A percentile compares a stretch with the other conserved stretches of the same genome.
Conservation (phyloP, 331 rosid species). For the Acacia concinna region DNA sequence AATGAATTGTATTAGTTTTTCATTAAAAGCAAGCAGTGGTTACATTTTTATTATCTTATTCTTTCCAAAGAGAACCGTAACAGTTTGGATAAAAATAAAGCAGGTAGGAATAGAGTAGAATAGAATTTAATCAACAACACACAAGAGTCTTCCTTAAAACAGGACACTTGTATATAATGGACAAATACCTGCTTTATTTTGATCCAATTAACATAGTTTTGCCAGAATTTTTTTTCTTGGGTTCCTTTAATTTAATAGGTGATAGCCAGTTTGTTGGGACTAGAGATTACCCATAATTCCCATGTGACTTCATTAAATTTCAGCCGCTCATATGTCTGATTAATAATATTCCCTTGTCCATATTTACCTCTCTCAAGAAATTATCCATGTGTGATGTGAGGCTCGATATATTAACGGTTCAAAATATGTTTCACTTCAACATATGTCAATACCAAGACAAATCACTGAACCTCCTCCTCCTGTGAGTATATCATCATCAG, state of each 20-base stretch:
- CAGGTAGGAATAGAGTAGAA: too few relatives aligned
- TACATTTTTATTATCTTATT: too few relatives aligned
- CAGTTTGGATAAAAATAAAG: too few relatives aligned
- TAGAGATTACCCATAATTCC: background rate
- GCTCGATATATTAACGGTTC: background rate
- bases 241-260: background rate
- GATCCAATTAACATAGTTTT: background rate
- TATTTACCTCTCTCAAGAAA: background rate
- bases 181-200: background rate
- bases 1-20: too few relatives aligned
- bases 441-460: background rate
- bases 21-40: too few relatives aligned
- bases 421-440: background rate
- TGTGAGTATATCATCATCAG: background rate
- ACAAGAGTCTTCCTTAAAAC: background rate
- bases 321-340: background rate
- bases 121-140: too few relatives aligned
- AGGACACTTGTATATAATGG: background rate
- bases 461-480: background rate
- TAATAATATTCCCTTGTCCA: background rate
- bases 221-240: background rate
- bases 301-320: background rate
- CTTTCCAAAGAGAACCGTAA: too few relatives aligned
- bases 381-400: background rate
- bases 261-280: background rate